Evolutionary conservation across 2,329 filamentous ascomycete genomes (phyloP).

Genomic region (Zymoseptoria tritici): DNA sequence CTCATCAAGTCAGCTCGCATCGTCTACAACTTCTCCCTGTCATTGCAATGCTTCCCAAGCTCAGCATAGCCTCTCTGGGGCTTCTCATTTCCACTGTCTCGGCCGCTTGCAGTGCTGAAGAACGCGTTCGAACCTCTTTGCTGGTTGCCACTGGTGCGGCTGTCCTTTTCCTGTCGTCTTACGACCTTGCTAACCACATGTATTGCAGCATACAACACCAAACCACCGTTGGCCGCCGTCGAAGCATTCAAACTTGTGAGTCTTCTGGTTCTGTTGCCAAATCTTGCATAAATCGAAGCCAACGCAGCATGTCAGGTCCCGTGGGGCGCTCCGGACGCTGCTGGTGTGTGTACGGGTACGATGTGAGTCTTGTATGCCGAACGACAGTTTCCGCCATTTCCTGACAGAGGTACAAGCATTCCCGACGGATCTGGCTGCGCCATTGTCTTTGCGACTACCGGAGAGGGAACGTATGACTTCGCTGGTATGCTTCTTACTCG

Average conservation of each 20-base stretch:
- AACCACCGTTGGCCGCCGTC: conserved; percentile 3
- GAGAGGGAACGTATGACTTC: conserved; percentile 12
- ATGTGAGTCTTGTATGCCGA: conserved; percentile 2
- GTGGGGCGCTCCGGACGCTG: conserved; percentile 9
- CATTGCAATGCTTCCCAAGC: background rate
- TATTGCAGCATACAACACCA: conserved; percentile 4
- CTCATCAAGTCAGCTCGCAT: background rate
- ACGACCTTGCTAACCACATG: background rate
- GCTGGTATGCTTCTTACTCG: background rate
- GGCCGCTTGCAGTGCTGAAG: background rate
- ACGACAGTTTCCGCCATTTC: background rate
- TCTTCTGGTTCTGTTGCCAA: background rate
- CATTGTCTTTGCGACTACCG: conserved; percentile 13
- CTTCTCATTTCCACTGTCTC: background rate
- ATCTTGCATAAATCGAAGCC: background rate
- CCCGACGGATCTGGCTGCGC: conserved; percentile 6
- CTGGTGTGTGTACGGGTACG: conserved; percentile 5
- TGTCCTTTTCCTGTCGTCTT: background rate
- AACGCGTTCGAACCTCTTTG: background rate
- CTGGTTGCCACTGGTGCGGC: background rate
- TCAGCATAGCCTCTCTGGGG: background rate
- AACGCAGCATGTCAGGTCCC: conserved; percentile 4
- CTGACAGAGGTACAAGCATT: conserved; percentile 1
- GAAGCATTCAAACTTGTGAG: conserved; percentile 1
- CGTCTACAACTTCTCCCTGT: background rate